Evolutionary conservation across 1,284 basidiomycete species (phyloP).

Genomic region (Cryptococcus sp.): DNA sequence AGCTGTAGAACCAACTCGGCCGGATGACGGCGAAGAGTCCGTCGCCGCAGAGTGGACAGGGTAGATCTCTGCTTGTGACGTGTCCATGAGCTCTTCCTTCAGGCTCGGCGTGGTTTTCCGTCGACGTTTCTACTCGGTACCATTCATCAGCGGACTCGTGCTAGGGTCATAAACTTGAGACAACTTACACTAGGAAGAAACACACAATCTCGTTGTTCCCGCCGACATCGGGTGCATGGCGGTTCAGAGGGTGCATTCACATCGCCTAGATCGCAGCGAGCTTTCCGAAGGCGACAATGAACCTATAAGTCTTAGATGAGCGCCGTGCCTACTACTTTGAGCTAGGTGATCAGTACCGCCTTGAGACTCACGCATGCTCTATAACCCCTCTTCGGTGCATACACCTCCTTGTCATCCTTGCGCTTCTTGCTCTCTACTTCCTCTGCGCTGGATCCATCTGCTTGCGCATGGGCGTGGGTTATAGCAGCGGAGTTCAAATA

Average conservation of each 20-base stretch:
- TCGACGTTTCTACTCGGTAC: slow-evolving; percentile 38
- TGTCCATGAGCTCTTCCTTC: slow-evolving; percentile 9
- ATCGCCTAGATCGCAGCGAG: slow-evolving; percentile 56
- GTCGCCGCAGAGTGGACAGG: neutral
- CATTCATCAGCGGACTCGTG: slow-evolving; percentile 8
- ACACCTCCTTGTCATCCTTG: slow-evolving; percentile 28
- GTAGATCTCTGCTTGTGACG: slow-evolving; percentile 11
- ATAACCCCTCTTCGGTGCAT: slow-evolving; percentile 45
- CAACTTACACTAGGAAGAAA: slow-evolving; percentile 50
- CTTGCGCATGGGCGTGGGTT: neutral
- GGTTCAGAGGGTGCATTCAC: slow-evolving; percentile 54
- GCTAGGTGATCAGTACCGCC: too few relatives aligned
- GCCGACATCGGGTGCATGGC: slow-evolving; percentile 54
- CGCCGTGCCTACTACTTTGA: neutral
- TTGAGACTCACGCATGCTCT: slow-evolving; percentile 42
- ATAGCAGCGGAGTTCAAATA: too few relatives aligned
- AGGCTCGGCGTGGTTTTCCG: slow-evolving; percentile 24
- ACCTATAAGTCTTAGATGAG: slow-evolving; percentile 23
- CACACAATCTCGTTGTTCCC: slow-evolving; percentile 55
- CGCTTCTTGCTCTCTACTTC: slow-evolving; percentile 9
- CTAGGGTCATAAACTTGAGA: neutral
- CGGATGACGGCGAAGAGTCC: too few relatives aligned
- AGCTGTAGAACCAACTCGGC: too few relatives aligned
- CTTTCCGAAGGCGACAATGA: slow-evolving; percentile 53
- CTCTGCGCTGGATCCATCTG: neutral